Conservation (phyloP, 768 basidiomycete species). For the Amanita muscaria region DNA sequence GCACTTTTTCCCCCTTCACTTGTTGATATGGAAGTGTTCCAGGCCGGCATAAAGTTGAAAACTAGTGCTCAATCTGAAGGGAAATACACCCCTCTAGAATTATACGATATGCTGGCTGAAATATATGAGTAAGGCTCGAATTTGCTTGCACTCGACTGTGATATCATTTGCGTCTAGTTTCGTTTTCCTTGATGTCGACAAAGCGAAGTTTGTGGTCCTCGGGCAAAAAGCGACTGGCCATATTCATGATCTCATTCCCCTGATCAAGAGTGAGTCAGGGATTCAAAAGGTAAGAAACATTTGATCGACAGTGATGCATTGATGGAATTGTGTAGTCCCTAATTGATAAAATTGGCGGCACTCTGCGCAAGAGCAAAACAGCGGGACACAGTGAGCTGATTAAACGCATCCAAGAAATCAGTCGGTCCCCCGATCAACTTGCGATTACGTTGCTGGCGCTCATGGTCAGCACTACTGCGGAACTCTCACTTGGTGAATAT, state of each 20-base stretch:
- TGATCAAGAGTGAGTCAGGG: slow-evolving; percentile 47
- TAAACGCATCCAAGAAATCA: slow-evolving; percentile 47
- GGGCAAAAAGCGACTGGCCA: slow-evolving; percentile 43
- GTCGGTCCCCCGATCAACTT: slow-evolving; percentile 49
- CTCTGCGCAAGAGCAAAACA: slow-evolving; percentile 41
- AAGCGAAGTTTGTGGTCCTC: slow-evolving; percentile 47
- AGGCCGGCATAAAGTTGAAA: slow-evolving; percentile 73
- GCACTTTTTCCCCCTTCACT: background rate
- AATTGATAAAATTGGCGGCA: slow-evolving; percentile 33
- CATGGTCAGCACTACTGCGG: slow-evolving; percentile 57
- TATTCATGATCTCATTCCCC: slow-evolving; percentile 41
- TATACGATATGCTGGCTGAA: slow-evolving; percentile 56
- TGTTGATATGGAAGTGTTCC: background rate
- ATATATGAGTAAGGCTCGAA: slow-evolving; percentile 71
- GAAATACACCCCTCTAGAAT: slow-evolving; percentile 50
- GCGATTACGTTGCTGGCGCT: slow-evolving; percentile 66
- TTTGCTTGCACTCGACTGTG: too few species aligned
- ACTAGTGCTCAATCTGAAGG: slow-evolving; percentile 43
- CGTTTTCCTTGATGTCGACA: slow-evolving; percentile 66
- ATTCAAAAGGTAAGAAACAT: slow-evolving; percentile 31
- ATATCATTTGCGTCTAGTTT: slow-evolving; percentile 51
- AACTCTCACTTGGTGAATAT: slow-evolving; percentile 52
- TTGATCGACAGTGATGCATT: background rate
- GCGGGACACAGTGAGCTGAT: slow-evolving; percentile 40
- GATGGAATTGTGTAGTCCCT: slow-evolving; percentile 15